Percentiles rank a stretch among this genome's conserved stretches.
phyloP scores from a whole-genome alignment of 805 yeast species.

The Kuraishia piskuri region DNA sequence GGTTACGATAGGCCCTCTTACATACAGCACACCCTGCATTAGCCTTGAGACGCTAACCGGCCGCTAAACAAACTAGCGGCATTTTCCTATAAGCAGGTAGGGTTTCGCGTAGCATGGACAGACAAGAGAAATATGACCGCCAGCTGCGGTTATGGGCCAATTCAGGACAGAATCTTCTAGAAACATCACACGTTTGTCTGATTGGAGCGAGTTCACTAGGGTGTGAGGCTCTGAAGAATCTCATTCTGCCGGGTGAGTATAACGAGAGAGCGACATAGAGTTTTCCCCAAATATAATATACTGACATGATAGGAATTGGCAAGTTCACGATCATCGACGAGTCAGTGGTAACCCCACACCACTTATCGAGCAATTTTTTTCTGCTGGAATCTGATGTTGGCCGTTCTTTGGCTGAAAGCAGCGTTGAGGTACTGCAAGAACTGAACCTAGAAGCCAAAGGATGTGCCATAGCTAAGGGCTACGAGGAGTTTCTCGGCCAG shows the following conservation, averaged over 20 bases:
- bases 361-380: constrained; percentile 58
- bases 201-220: constrained; percentile 49
- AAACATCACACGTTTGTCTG: constrained; percentile 49
- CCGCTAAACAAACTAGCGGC: not conserved
- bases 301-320: constrained; percentile 40
- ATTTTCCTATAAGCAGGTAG: not conserved
- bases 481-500: constrained; percentile 7
- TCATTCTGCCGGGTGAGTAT: constrained; percentile 55
- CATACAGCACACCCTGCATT: too few species aligned
- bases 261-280: not conserved
- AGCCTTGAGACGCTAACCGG: too few species aligned
- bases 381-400: constrained; percentile 37
- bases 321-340: constrained; percentile 51
- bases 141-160: constrained; percentile 84
- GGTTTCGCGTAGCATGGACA: too few species aligned
- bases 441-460: constrained; percentile 55
- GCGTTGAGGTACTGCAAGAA: constrained; percentile 37
- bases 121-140: constrained; percentile 52
- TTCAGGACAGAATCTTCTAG: constrained; percentile 60
- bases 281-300: not conserved
- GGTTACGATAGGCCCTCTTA: too few species aligned
- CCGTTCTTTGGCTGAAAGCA: constrained; percentile 11
- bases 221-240: constrained; percentile 67
- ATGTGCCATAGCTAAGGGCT: constrained; percentile 11
- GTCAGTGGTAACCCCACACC: constrained; percentile 26